Percentiles rank a stretch among this genome's conserved stretches.
Evolutionary conservation across 208 protist genomes (phyloP).

Genomic region (Leishmania lainsoni): DNA sequence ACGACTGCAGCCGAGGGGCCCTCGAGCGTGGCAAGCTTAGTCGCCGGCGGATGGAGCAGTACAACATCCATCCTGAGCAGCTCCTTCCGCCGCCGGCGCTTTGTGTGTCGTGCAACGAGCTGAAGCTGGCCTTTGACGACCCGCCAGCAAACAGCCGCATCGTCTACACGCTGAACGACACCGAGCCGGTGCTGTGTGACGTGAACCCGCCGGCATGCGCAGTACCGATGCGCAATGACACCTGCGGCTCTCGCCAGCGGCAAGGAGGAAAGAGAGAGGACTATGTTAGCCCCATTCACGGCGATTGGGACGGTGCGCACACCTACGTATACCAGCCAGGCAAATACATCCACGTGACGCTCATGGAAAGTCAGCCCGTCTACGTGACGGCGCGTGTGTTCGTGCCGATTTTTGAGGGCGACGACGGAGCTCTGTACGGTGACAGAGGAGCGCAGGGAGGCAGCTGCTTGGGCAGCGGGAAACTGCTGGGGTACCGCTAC

Average conservation of each 20-base stretch:
- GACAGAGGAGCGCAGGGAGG: slow-evolving; percentile 30
- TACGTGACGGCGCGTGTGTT: slow-evolving; percentile 79
- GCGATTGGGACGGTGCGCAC: slow-evolving; percentile 42
- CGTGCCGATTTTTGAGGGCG: slow-evolving; percentile 54
- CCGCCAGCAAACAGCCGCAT: slow-evolving; percentile 62
- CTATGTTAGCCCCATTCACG: slow-evolving; percentile 14
- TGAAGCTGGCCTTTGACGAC: slow-evolving; percentile 78
- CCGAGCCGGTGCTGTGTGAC: slow-evolving; percentile 63
- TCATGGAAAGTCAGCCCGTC: slow-evolving; percentile 57
- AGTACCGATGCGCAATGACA: slow-evolving; percentile 10
- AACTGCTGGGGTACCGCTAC: slow-evolving; percentile 68
- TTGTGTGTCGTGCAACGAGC: slow-evolving; percentile 72
- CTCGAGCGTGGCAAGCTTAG: slow-evolving; percentile 42
- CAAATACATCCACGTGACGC: slow-evolving; percentile 62
- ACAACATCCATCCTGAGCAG: slow-evolving; percentile 21
- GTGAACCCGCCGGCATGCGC: slow-evolving; percentile 56
- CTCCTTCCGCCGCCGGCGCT: slow-evolving; percentile 73
- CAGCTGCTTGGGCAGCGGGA: slow-evolving; percentile 40
- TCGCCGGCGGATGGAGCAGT: slow-evolving; percentile 31
- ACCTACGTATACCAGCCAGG: slow-evolving; percentile 66
- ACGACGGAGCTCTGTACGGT: slow-evolving; percentile 28
- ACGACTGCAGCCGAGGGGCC: slow-evolving; percentile 60
- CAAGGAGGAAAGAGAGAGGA: background rate
- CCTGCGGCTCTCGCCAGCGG: background rate
- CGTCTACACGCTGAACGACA: slow-evolving; percentile 80